Evolutionary conservation across 2,329 filamentous ascomycete species (phyloP), one percentile per base, ranked within the genome.

Genomic region (Colletotrichum sp.): DNA sequence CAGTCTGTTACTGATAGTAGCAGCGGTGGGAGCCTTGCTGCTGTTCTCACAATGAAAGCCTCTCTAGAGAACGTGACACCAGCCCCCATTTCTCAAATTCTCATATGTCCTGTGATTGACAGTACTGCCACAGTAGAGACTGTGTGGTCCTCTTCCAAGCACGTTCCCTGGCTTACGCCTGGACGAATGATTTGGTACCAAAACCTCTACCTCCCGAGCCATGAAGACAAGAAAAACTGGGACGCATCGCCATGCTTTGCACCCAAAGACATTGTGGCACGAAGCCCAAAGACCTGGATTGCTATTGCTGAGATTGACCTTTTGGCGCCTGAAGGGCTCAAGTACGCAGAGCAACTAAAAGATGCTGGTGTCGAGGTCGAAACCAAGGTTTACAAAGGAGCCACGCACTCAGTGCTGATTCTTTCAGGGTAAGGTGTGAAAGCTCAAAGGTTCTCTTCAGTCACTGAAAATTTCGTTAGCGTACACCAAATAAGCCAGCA

Each of bases 171-270:
- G 81, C 81, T 83, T 28, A 85, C 82, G 2, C 80, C 83, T 6
- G 64, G 76, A 5, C 80, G 84, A 10, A 83, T 85, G 81, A 77
- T 78, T n/a, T 84, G 83, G 81, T 85, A 85, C 68, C 83, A 84
- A n/a, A 74, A 79, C 30, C 80, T 84, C 68, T 85, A 85, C 59
- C 79, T 85, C 24, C 64, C 81, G 2, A 76, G 77, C n/a, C 68
- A 78, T 9, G 76, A 77, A 3, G 76, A 82, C 16, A 80, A 78
- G 36, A 68, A 63, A 10, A 77, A 76, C 44, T 85, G 83, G 80
- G 80, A 84, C 18, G 82, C 83, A 5, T 84, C 82, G 18, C 84
- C 84, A 6, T 82, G 82, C 36, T 67, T 79, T n/a, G 80, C 82
- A 4, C 78, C 82, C 1, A 66, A 76, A 3, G n/a, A 67, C 4